Evolutionary conservation across 306 rosid species (phyloP).

Genomic region (Lathyrus sativus): DNA sequence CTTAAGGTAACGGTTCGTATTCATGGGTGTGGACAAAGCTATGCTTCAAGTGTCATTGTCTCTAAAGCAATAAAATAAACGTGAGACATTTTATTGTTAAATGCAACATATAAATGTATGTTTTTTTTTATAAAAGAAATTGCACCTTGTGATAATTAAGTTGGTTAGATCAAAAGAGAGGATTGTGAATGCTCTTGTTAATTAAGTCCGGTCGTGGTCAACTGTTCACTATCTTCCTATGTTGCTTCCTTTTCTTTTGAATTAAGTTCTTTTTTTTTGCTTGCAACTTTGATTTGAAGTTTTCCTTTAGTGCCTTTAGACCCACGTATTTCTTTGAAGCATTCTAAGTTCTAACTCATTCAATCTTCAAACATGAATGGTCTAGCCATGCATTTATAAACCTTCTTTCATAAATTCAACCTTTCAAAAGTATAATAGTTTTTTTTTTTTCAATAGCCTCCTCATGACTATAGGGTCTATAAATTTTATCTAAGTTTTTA

Average conservation of each 20-base stretch:
- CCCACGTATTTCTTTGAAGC: constrained; percentile 3
- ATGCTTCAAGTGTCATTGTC: too few species aligned
- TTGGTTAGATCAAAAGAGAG: background rate
- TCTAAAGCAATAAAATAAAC: too few species aligned
- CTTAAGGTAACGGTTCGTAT: too few species aligned
- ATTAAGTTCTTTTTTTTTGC: background rate
- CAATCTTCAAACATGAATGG: constrained; percentile 1
- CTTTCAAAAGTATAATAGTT: background rate
- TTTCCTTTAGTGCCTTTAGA: background rate
- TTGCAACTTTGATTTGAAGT: constrained; percentile 19
- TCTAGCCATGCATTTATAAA: background rate
- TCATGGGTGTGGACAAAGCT: too few species aligned
- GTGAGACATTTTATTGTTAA: too few species aligned
- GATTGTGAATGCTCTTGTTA: background rate
- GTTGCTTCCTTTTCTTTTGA: constrained; percentile 34
- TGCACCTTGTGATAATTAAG: background rate
- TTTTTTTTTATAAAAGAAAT: too few species aligned
- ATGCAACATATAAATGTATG: too few species aligned
- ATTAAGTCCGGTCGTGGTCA: constrained; percentile 13
- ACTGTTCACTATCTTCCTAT: constrained; percentile 26
- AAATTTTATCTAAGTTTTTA: too few species aligned
- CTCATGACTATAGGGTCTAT: too few species aligned
- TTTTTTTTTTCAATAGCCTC: background rate
- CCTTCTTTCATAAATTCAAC: background rate
- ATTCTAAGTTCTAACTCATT: constrained; percentile 22